A percentile compares a stretch with the other conserved stretches of the same genome.
These are phyloP conservation scores for Apiotrichum mycotoxinovorans DNA, from an alignment of 1,284 basidiomycete genomes.

Conservation along the genomic window DNA sequence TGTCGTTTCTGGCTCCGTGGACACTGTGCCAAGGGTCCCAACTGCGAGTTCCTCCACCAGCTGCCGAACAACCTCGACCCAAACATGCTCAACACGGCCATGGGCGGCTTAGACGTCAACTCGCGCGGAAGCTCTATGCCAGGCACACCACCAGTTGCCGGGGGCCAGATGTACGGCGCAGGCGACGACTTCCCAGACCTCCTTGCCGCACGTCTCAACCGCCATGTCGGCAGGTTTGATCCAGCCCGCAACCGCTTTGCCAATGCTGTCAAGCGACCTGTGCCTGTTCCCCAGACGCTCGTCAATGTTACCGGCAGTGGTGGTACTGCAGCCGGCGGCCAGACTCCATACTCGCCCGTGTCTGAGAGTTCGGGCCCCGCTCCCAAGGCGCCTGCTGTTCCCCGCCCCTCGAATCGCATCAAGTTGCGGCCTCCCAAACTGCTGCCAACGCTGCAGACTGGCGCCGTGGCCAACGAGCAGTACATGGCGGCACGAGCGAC, in stretches of 20 bases:
- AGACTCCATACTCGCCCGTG: conserved; percentile 15
- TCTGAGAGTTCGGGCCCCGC: neutral
- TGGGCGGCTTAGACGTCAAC: conserved; percentile 62
- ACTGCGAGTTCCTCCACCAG: conserved; percentile 72
- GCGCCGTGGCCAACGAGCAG: conserved; percentile 68
- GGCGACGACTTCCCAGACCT: conserved; percentile 82
- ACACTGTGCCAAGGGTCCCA: conserved; percentile 89
- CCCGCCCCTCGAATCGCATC: conserved; percentile 75
- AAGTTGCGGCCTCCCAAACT: conserved; percentile 76
- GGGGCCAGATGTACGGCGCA: conserved; percentile 31
- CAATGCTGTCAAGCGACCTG: conserved; percentile 48
- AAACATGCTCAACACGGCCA: conserved; percentile 57
- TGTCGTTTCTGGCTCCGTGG: conserved; percentile 98
- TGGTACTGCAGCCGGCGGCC: conserved; percentile 23
- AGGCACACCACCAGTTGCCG: conserved; percentile 26
- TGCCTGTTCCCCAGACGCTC: conserved; percentile 27
- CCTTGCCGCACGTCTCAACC: conserved; percentile 47
- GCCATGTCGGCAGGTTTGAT: conserved; percentile 56
- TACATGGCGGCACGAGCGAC: conserved; percentile 84
- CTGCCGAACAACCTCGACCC: conserved; percentile 61
- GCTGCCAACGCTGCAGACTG: conserved; percentile 82
- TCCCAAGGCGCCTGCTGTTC: conserved; percentile 49
- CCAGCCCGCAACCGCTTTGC: conserved; percentile 79
- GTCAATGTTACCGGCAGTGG: conserved; percentile 17
- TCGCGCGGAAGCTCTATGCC: conserved; percentile 50